Evolutionary conservation across 805 yeast genomes (phyloP).

Genomic region (Teunomyces stri): DNA sequence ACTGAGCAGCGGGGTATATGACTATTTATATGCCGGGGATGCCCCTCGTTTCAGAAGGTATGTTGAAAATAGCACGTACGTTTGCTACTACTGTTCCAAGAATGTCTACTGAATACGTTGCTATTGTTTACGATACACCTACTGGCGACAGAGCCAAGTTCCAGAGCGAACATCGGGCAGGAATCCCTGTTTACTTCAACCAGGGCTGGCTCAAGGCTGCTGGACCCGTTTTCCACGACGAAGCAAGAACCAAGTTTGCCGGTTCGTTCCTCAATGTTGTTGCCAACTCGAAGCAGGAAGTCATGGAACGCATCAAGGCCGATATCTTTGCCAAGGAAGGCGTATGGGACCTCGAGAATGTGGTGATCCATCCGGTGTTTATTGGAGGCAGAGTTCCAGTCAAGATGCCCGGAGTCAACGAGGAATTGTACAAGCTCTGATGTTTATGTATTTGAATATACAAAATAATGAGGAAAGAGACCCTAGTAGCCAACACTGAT

Average conservation of each 20-base stretch:
- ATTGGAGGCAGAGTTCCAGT: constrained; percentile 36
- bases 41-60: not conserved
- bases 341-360: constrained; percentile 72
- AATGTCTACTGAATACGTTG: constrained; percentile 40
- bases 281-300: constrained; percentile 66
- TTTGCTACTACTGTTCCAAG: constrained; percentile 5
- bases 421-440: constrained; percentile 9
- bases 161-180: constrained; percentile 54
- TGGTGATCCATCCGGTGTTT: constrained; percentile 53
- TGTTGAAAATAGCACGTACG: not conserved
- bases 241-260: constrained; percentile 50
- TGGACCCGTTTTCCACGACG: constrained; percentile 44
- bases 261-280: constrained; percentile 65
- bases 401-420: constrained; percentile 28
- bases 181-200: constrained; percentile 40
- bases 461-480: not conserved
- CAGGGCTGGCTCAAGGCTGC: constrained; percentile 40
- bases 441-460: not conserved
- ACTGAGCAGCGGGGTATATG: no score
- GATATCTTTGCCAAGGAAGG: constrained; percentile 66
- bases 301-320: constrained; percentile 56
- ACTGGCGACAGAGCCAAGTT: constrained; percentile 52
- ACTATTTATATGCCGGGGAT: constrained; percentile 1
- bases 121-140: constrained; percentile 67
- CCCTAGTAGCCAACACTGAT: constrained; percentile 77